Evolutionary conservation across 1,284 basidiomycete species (phyloP).

Genomic region (Malassezia equina): DNA sequence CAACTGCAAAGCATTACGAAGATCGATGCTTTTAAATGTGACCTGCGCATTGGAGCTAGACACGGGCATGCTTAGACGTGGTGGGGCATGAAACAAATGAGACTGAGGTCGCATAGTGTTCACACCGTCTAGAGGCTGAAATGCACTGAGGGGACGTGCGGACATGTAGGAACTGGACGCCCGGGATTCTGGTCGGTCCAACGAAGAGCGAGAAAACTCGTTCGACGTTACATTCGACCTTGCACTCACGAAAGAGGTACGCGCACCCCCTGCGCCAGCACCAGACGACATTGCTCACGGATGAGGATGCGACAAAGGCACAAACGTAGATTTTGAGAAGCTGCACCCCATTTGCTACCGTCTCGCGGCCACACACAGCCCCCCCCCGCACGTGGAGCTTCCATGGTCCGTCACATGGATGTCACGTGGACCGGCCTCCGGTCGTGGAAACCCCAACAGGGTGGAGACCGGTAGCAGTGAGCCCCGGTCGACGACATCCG

Average conservation of each 20-base stretch:
- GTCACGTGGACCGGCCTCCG: neutral
- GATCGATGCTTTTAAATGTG: constrained; percentile 43
- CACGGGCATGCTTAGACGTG: constrained; percentile 2
- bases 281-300: neutral
- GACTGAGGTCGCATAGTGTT: constrained; percentile 4
- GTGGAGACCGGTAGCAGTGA: neutral
- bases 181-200: constrained; percentile 12
- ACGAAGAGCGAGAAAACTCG: neutral
- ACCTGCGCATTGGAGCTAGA: constrained; percentile 27
- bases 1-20: constrained; percentile 37
- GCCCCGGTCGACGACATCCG: neutral
- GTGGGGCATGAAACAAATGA: constrained; percentile 16
- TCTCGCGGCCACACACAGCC: neutral
- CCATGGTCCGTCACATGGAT: neutral
- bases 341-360: neutral
- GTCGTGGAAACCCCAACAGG: neutral
- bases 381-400: constrained; percentile 4
- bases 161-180: constrained; percentile 11
- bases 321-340: neutral
- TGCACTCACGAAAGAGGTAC: constrained; percentile 1
- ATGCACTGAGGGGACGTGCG: constrained; percentile 39
- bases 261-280: neutral
- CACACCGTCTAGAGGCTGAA: constrained; percentile 37
- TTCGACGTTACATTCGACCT: neutral
- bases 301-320: neutral